These are phyloP conservation scores for Collybia nuda DNA, from an alignment of 768 basidiomycete genomes.

Conservation along the genomic window DNA sequence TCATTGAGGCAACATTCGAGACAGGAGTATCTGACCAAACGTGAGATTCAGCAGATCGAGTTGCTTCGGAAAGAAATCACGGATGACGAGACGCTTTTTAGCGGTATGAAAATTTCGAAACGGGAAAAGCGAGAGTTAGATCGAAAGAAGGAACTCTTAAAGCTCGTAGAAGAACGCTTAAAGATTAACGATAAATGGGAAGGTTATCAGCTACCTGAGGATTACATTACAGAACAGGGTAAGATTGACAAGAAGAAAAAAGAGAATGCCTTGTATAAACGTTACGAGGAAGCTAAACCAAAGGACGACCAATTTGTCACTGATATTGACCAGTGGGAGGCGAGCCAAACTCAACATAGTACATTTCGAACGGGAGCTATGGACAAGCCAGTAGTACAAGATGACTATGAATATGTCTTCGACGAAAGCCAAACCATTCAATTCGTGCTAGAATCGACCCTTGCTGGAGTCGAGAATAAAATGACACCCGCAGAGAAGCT, in stretches of 20 bases:
- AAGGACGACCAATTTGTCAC: conserved; percentile 95
- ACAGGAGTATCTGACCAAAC: conserved; percentile 94
- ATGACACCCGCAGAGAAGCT: conserved; percentile 86
- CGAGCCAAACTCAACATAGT: conserved; percentile 84
- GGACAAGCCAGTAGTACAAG: conserved; percentile 81
- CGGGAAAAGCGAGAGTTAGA: conserved; percentile 81
- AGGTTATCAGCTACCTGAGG: conserved; percentile 95
- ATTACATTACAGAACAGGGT: conserved; percentile 97
- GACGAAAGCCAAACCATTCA: conserved; percentile 97
- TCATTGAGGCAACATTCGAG: conserved; percentile 85
- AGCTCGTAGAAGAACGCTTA: conserved; percentile 90
- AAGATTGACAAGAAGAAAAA: conserved; percentile 98
- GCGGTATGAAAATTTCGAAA: conserved; percentile 88
- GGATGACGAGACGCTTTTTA: conserved; percentile 89
- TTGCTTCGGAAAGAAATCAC: conserved; percentile 89
- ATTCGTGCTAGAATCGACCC: conserved; percentile 83
- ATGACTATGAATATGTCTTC: conserved; percentile 96
- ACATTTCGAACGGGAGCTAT: conserved; percentile 89
- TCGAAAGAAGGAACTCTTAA: conserved; percentile 87
- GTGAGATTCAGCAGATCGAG: conserved; percentile 95
- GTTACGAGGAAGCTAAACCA: conserved; percentile 91
- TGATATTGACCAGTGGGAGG: conserved; percentile 98
- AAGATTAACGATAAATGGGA: conserved; percentile 96
- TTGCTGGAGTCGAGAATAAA: conserved; percentile 53
- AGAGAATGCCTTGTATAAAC: conserved; percentile 86